Conservation (phyloP, 1,284 basidiomycete species). For the Lignosus rhinocerotis region DNA sequence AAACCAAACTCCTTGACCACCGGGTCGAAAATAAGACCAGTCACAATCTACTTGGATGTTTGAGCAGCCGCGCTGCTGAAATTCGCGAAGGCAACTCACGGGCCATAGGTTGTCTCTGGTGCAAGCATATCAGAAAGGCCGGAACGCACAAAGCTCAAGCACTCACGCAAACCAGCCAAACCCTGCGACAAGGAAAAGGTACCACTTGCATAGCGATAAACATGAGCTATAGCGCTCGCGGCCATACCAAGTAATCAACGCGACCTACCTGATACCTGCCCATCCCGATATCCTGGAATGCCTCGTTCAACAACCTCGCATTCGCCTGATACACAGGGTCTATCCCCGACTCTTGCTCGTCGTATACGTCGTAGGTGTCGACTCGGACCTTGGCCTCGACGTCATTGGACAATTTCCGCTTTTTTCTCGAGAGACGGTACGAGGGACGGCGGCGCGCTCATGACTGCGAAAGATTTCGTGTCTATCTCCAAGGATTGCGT, state of each 20-base stretch:
- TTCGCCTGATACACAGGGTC: constrained; percentile 69
- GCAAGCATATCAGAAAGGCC: background rate
- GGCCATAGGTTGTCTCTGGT: constrained; percentile 66
- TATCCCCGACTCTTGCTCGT: constrained; percentile 41
- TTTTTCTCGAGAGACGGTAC: background rate
- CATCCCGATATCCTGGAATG: constrained; percentile 73
- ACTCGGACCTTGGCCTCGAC: constrained; percentile 10
- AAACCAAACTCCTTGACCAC: constrained; percentile 57
- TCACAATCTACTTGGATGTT: constrained; percentile 43
- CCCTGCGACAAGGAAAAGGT: constrained; percentile 56
- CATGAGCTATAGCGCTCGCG: background rate
- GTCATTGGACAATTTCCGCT: background rate
- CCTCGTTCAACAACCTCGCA: constrained; percentile 61
- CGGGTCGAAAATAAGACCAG: constrained; percentile 55
- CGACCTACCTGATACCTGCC: constrained; percentile 62
- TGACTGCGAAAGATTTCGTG: no score
- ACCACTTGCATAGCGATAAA: constrained; percentile 37
- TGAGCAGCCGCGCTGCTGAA: background rate
- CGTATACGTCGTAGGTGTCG: constrained; percentile 42
- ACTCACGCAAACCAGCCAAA: constrained; percentile 74
- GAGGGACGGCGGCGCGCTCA: background rate
- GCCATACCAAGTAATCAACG: background rate
- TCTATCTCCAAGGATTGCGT: no score
- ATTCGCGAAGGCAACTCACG: constrained; percentile 35
- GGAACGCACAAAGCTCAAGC: background rate